Base-by-base conservation (phyloP, 2,329 filamentous ascomycete genomes). In the Aurifilum marmelostoma region DNA sequence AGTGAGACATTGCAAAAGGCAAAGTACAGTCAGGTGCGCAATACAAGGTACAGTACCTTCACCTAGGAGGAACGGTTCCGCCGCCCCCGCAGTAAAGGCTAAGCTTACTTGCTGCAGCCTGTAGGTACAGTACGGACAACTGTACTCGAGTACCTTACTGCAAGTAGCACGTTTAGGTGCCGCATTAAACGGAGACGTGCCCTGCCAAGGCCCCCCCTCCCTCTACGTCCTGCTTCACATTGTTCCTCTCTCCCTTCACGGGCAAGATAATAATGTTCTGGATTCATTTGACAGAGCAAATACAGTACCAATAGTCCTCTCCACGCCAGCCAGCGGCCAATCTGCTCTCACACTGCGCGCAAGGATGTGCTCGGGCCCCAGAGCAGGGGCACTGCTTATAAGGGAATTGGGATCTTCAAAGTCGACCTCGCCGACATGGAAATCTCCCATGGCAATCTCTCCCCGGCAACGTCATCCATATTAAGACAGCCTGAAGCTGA, bases 361-460 rank as follows among this genome's bases (percentile, higher is more conserved):
- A 56, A 56, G 52, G 24, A 32, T 16, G 16, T 32, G 52, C 24
- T 29, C 52, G 52, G 27, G 52, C 52, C 24, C 43, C 12, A 18
- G 29, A 56, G 52, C 27, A 29, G 50, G 32, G 60, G 39, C n/a
- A 27, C 39, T 32, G 60, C 27, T 47, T 11, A 63, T 8, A 16
- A 63, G 24, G 43, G 34, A 34, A 71, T 71, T 69, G 50, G 37
- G 69, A 71, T 71, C 69, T 69, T 69, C 69, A 69, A 12, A 52
- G 34, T 54, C 43, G 58, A 52, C 39, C 37, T 29, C 14, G 41
- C 61, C 14, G 43, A 59, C n/a, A 65, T 60, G 65, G 69, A 24
- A 67, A 71, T 71, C 41, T 56, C 41, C 16, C 27, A 68, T 71
- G 69, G 62, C 65, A 71, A 69, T 69, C 64, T 32, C 37, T 37